Percentiles rank a stretch among this genome's conserved stretches.
These are phyloP conservation scores for Scheffersomyces quercinus DNA, from an alignment of 1,139 yeast genomes.

Conservation along the genomic window DNA sequence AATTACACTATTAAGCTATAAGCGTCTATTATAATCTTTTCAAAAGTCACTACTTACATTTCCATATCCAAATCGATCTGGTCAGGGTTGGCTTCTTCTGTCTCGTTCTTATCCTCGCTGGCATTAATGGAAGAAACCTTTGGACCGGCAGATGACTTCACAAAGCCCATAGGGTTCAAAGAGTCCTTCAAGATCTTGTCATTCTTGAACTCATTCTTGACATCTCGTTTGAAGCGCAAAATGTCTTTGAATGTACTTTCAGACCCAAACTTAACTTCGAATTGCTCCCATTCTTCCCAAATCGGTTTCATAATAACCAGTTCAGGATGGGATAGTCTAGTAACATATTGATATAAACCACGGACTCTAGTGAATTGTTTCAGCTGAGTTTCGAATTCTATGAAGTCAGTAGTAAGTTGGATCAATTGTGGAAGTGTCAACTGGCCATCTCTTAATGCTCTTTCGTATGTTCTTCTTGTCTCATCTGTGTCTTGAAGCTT, in stretches of 20 bases:
- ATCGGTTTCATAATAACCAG: slow-evolving; percentile 25
- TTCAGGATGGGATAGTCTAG: slow-evolving; percentile 21
- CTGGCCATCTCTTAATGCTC: slow-evolving; percentile 21
- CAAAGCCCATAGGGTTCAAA: slow-evolving; percentile 56
- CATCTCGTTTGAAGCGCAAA: slow-evolving; percentile 59
- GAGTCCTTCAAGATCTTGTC: slow-evolving; percentile 23
- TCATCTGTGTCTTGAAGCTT: slow-evolving; percentile 13
- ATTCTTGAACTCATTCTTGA: slow-evolving; percentile 34
- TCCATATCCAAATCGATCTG: slow-evolving; percentile 63
- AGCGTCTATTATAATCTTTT: no score
- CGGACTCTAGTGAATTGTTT: slow-evolving; percentile 62
- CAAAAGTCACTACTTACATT: background rate
- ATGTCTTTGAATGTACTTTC: slow-evolving; percentile 75
- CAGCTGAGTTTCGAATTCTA: slow-evolving; percentile 48
- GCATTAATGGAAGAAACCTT: slow-evolving; percentile 7
- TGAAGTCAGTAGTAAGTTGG: slow-evolving; percentile 35
- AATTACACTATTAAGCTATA: no score
- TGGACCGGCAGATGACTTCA: slow-evolving; percentile 30
- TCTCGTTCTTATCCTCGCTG: slow-evolving; percentile 4
- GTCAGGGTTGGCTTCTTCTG: slow-evolving; percentile 53
- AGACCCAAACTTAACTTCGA: slow-evolving; percentile 70
- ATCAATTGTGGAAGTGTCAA: slow-evolving; percentile 30
- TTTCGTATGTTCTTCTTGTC: slow-evolving; percentile 19
- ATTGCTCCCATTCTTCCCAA: slow-evolving; percentile 71
- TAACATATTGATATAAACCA: slow-evolving; percentile 49